Evolutionary conservation across 352 stramenopile genomes (phyloP), one percentile per base, ranked within the genome.

Genomic region (Phytophthora citrophthora): DNA sequence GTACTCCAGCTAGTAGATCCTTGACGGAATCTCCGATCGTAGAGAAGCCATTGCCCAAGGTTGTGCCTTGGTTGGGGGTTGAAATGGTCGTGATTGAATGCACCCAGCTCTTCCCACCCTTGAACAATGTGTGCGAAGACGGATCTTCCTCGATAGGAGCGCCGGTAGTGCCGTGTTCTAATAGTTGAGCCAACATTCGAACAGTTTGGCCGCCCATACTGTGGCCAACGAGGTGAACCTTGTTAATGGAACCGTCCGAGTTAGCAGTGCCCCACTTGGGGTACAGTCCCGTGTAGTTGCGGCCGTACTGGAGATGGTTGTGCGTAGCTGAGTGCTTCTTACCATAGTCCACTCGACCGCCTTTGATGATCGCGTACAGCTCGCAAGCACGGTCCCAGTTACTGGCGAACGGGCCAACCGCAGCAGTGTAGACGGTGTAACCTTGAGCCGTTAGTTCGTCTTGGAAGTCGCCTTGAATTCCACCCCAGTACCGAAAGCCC

Each of bases 121-220:
- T 45, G 16, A 92, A 90, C 26, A 91, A 40, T n/a, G 70, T n/a
- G 38, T 76, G 64, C 0, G 76, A 73, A 15, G 64, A 56, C 3
- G 72, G 23, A 13, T 51, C 48, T 39, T 85, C 70, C 1, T 48
- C 49, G 9, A 74, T 64, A 0, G 73, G 80, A 1, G 83, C 74
- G 0, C 77, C 80, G 5, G 56, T 74, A 0, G 58, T 74, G 7
- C 86, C 86, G 7, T 89, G 65, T 13, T 57, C 50, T 0, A 92
- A 70, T 23, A 94, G 20, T 63, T 92, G 77, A 18, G 83, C 56
- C 10, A 94, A 66, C 81, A 91, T 94, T 38, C 85, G 79, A n/a
- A 90, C 69, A 8, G 85, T 94, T 58, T 87, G 77, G 13, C 85
- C 85, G 34, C 85, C 85, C 83, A 94, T 92, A 32, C 77, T 89